A percentile compares a stretch with the other conserved stretches of the same genome.
Conservation (phyloP, 257 asterid species). For the Paulownia fortunei region DNA sequence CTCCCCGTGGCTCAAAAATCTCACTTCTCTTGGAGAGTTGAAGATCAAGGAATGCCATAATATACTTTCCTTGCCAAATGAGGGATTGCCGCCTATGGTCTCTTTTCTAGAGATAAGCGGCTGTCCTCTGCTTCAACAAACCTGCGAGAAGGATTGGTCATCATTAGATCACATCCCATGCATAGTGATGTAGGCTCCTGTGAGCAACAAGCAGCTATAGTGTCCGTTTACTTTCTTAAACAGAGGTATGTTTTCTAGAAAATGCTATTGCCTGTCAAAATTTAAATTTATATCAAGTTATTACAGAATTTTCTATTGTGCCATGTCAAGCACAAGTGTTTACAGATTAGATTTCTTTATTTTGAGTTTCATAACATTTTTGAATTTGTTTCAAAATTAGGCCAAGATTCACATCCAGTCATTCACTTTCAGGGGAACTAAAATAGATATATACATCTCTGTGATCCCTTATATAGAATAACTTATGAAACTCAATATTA, state of each 20-base stretch:
- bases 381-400: neutral
- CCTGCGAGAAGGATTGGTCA: constrained; percentile 45
- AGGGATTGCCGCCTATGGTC: constrained; percentile 53
- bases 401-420: neutral
- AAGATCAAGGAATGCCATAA: constrained; percentile 50
- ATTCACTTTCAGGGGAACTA: neutral
- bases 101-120: constrained; percentile 52
- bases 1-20: constrained; percentile 58
- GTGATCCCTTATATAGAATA: neutral
- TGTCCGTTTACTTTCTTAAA: constrained; percentile 13
- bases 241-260: constrained; percentile 14
- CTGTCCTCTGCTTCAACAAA: constrained; percentile 45
- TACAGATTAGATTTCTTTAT: neutral
- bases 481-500: neutral
- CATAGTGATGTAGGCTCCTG: constrained; percentile 46
- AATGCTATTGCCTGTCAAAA: neutral
- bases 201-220: neutral
- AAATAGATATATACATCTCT: neutral
- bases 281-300: neutral
- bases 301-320: neutral
- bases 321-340: neutral
- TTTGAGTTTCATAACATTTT: neutral
- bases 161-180: constrained; percentile 59
- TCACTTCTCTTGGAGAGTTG: constrained; percentile 55
- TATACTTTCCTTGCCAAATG: constrained; percentile 43